Evolutionary conservation across 78 protist genomes (phyloP), one percentile per base, ranked within the genome.

Genomic region (Dictyostelium citrinum): DNA sequence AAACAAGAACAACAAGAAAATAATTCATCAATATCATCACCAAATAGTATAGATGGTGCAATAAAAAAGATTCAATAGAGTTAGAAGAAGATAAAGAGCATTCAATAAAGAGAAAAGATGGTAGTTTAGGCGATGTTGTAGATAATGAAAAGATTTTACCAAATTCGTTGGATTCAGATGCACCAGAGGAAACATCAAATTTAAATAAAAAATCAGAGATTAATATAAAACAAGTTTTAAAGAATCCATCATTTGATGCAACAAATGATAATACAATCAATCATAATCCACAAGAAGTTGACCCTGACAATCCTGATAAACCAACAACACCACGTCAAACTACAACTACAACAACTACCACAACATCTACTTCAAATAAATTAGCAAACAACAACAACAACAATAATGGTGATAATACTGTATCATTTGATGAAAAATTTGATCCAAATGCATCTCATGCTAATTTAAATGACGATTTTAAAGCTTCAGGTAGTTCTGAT

Each of bases 81-180:
- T 29, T 70, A 29, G 81, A 75, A 75, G 61, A 75, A 11, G 81
- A 75, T 41, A 35, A 75, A 41, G 61, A 75, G n/a, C 49, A 43
- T 11, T 22, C 29, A 29, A 17, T 55, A 68, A 83, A 68, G 27
- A 83, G 81, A 71, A 68, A 83, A 41, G 90, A 72, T 31, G 90
- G 81, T 14, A 83, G 81, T 83, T 20, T 83, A 49, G 90, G 90
- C 1, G 90, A 83, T 71, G 90, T 83, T 45, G 90, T 83, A 41
- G 90, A 83, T 49, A 68, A 72, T 51, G 90, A 83, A 72, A 83
- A 83, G 33, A 35, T 22, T 7, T 27, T 72, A 20, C 81, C 90
- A 83, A 14, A 46, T 11, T 43, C 80, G 14, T 16, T 35, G n/a
- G 70, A 71, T 16, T 71, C 90, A 4, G 90, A 83, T 17, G 82